Evolutionary conservation across 1,284 basidiomycete genomes (phyloP), one percentile per base, ranked within the genome.

Genomic region (Golubevia pallescens): DNA sequence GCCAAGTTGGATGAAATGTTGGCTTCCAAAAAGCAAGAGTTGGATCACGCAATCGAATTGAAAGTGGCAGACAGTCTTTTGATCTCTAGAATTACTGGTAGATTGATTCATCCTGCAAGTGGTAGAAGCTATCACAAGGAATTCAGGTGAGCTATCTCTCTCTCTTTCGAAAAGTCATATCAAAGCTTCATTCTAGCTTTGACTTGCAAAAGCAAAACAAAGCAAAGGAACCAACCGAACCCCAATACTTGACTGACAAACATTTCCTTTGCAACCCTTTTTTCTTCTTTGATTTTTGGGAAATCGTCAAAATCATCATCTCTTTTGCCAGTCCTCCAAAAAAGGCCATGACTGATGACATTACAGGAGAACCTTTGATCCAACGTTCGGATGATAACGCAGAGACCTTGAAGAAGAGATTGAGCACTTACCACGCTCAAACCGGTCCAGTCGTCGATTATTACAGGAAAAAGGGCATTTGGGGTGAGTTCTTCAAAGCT

Each of bases 1-100:
- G 90, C 95, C 87, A 99, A 97, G 87, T 91, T 99, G 70, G 96
- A 97, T 86, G 87, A 88, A 71, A 98, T 99, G 96, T 90, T 99
- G 59, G 84, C 88, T 20, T 86, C 84, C 14, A 91, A 93, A 84
- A 91, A 92, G 78, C 94, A 97, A 88, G 79, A 85, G 63, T 89
- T 99, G 58, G 92, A 98, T 88, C 92, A 91, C 64, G 95, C 94
- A 66, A 90, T 98, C 58, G 92, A 99, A 86, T 90, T 99, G 69
- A 89, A 92, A 86, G 95, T 99, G 85, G 92, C 93, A 73, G 96
- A 99, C 88, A 91, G 93, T 80, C 90, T 99, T 32, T 91, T 99
- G 84, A 97, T 99, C 86, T 94, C 93, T 19, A 93, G 96, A 74
- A 99, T 99, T 86, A 98, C 96, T 58, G 96, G 96, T 65, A 92